phyloP scores from a whole-genome alignment of 257 asterid genomes.

The Nicotiana benthamiana region DNA sequence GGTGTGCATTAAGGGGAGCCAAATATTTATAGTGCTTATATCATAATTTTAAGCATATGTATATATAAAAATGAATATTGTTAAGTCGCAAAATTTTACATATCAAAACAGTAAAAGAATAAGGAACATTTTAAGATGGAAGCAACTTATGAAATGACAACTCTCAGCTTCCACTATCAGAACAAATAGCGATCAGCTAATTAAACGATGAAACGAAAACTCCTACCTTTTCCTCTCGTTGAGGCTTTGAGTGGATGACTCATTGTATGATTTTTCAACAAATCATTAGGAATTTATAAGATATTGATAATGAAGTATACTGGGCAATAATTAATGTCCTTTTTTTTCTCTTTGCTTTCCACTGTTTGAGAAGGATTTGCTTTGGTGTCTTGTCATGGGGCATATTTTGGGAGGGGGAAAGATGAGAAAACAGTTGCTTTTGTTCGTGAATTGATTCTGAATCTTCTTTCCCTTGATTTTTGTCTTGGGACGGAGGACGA shows the following conservation, averaged over 20 bases:
- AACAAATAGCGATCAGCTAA: not conserved
- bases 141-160: not conserved
- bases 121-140: not conserved
- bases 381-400: conserved; percentile 1
- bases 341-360: not conserved
- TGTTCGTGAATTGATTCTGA: not conserved
- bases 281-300: not conserved
- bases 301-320: not conserved
- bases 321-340: not conserved
- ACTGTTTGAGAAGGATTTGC: not conserved
- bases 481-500: not conserved
- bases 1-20: not conserved
- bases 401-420: not conserved
- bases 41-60: not conserved
- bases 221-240: not conserved
- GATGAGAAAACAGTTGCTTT: not conserved
- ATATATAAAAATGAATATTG: too few relatives aligned
- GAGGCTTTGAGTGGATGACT: not conserved
- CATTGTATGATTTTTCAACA: not conserved
- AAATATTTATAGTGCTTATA: not conserved
- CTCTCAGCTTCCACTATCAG: not conserved
- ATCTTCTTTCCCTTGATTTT: conserved; percentile 10
- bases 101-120: not conserved
- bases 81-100: not conserved
- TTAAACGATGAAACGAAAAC: not conserved